These are phyloP conservation scores for Aspergillus novoparasiticus DNA, from an alignment of 2,329 filamentous ascomycete species.

Conservation along the genomic window DNA sequence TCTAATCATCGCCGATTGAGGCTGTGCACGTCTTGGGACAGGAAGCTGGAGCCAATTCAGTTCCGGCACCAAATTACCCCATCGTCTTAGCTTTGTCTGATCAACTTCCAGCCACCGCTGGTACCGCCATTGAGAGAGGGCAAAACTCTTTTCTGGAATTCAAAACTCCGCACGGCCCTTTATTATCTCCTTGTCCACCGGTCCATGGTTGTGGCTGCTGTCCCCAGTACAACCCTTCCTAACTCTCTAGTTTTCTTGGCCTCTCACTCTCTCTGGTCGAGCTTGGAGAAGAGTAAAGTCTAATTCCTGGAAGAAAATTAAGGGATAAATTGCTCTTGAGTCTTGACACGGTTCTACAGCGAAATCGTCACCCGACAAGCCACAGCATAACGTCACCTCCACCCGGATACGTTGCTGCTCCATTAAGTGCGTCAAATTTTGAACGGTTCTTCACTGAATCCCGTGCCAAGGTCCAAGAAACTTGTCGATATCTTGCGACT, in stretches of 20 bases:
- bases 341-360: too few species aligned
- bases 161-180: constrained; percentile 1
- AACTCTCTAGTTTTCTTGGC: background rate
- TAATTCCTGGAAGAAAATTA: background rate
- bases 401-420: background rate
- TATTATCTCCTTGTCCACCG: background rate
- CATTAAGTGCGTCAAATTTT: background rate
- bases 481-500: background rate
- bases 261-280: background rate
- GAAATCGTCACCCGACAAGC: background rate
- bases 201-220: background rate
- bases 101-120: constrained; percentile 1
- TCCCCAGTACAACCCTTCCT: background rate
- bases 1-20: background rate
- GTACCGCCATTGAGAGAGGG: background rate
- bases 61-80: background rate
- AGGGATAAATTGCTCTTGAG: background rate
- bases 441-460: background rate
- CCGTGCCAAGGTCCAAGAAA: background rate
- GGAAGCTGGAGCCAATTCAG: background rate
- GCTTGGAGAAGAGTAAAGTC: background rate
- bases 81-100: background rate
- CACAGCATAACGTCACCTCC: background rate
- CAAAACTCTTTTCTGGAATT: background rate
- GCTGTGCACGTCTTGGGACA: constrained; percentile 4